Evolutionary conservation across 768 basidiomycete genomes (phyloP), one percentile per base, ranked within the genome.

Genomic region (Neoboletus brunneissimus): DNA sequence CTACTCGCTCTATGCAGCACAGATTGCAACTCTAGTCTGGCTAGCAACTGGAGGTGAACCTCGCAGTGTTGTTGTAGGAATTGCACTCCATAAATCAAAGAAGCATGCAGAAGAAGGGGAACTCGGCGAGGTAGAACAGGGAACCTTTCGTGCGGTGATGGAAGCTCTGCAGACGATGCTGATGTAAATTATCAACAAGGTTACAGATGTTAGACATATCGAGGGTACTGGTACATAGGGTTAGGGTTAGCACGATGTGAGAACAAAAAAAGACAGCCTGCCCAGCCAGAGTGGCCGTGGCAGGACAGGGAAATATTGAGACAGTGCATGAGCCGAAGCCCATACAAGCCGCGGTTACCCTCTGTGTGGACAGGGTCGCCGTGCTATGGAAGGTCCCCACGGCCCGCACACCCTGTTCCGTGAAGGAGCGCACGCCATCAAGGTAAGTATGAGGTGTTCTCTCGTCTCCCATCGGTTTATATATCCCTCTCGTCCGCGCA

Each of bases 1-100:
- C 23, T 82, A 95, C 66, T 85, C 86, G 35, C 76, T 96, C 0
- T 96, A 95, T 70, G 86, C 85, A 0, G 77, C 86, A n/a, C 94
- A 97, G 64, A 86, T 93, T 44, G 90, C 93, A 1, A 92, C 92
- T 0, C 77, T 95, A 29, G 70, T 94, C 7, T 97, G 94, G 89
- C 76, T 78, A 0, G 64, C 81, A 52, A 55, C 79, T 40, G 78
- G 79, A 18, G 70, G 69, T 8, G 71, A 77, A 25, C 76, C 85
- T 51, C 77, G 81, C 56, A 82, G 80, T 38, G 81, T 95, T 8
- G 75, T 95, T 0, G 82, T 96, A 35, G 91, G 89, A 0, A 77
- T 94, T 45, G 87, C 91, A 4, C 68, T 95, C 59, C 74, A 70
- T 41, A 82, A 73, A 47, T 64, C 71, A 3, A 67, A 68, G 15